Conservation (phyloP, 129 eudicot species). For the Pulicaria dysenterica region DNA sequence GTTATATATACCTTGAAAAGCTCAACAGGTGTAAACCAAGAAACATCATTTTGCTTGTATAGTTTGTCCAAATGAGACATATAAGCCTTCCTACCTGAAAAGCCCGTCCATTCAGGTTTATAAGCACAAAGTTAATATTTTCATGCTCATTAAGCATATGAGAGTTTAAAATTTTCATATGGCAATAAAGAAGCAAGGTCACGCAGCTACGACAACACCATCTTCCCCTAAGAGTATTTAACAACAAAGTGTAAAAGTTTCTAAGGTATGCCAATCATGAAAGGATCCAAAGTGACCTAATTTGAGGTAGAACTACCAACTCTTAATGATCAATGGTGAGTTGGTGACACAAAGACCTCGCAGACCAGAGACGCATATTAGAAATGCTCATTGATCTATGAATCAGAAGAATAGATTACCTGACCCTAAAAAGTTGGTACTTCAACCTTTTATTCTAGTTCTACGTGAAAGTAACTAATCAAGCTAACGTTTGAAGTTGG, state of each 20-base stretch:
- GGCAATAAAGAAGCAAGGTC: too few relatives aligned
- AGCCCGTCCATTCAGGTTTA: slow-evolving; percentile 1
- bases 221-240: not conserved
- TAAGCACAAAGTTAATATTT: not conserved
- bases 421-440: not conserved
- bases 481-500: not conserved
- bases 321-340: too few relatives aligned
- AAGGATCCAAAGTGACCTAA: too few relatives aligned
- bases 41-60: slow-evolving; percentile 86
- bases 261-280: too few relatives aligned
- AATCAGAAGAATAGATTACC: slow-evolving; percentile 1
- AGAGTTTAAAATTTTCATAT: too few relatives aligned
- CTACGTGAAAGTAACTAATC: not conserved
- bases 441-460: not conserved
- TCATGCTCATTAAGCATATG: not conserved
- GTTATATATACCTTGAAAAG: slow-evolving; percentile 76
- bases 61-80: slow-evolving; percentile 68
- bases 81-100: slow-evolving; percentile 89
- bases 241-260: not conserved
- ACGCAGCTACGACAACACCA: not conserved
- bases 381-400: not conserved
- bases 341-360: not conserved
- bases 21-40: slow-evolving; percentile 99
- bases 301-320: too few relatives aligned
- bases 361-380: not conserved